phyloP scores from a whole-genome alignment of 202 grass and related monocot species.

The Thinopyrum obtusiflorum region DNA sequence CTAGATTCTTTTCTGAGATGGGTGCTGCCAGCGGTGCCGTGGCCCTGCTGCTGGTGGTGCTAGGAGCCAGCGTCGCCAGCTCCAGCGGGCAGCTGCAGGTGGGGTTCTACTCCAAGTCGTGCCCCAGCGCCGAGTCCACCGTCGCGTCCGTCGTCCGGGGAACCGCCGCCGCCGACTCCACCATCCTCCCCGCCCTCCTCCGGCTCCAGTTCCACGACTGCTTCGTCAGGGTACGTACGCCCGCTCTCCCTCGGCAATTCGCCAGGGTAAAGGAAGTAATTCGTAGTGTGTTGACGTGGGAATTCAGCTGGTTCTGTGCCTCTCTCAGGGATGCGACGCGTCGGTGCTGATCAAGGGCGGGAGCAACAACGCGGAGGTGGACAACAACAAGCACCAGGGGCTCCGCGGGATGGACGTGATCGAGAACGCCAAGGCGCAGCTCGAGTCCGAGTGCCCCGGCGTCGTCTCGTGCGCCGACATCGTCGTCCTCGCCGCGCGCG shows the following conservation, averaged over 20 bases:
- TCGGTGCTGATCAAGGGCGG: conserved; percentile 69
- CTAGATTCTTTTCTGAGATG: conserved; percentile 8
- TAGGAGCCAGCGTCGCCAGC: neutral
- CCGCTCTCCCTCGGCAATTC: too few species aligned
- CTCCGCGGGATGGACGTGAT: conserved; percentile 69
- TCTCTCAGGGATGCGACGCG: conserved; percentile 62
- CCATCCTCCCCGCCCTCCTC: conserved; percentile 72
- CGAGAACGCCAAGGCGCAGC: conserved; percentile 63
- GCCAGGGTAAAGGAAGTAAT: neutral
- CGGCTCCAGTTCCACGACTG: conserved; percentile 94
- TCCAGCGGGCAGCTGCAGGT: conserved; percentile 53
- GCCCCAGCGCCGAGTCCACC: conserved; percentile 68
- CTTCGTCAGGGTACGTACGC: conserved; percentile 59
- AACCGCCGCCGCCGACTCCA: conserved; percentile 39
- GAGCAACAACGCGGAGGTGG: conserved; percentile 50
- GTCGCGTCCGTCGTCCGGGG: conserved; percentile 58
- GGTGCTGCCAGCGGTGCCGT: neutral
- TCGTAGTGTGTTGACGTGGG: too few species aligned
- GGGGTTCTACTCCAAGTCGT: conserved; percentile 78
- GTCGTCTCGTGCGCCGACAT: conserved; percentile 92
- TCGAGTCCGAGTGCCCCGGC: conserved; percentile 68
- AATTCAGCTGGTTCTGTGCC: neutral
- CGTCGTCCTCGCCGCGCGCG: conserved; percentile 61
- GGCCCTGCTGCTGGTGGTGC: neutral
- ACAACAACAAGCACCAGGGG: conserved; percentile 69